Evolutionary conservation across 441 rosid genomes (phyloP), one percentile per base, ranked within the genome.

Genomic region (Pelargonium fulgidum): DNA sequence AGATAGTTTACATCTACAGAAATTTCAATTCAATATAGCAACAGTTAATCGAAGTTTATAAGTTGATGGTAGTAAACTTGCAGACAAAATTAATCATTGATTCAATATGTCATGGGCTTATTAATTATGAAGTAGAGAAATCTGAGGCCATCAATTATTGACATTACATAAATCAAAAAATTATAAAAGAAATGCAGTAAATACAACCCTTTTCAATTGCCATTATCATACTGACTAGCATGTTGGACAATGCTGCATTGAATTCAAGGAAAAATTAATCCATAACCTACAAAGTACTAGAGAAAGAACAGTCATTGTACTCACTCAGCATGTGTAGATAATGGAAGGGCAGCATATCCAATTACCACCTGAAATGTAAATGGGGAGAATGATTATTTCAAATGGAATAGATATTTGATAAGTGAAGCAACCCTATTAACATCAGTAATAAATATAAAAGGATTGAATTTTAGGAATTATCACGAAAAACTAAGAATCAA

Each of bases 321-420:
- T 65, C 87, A 94, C 97, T 88, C 97, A 73, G 88, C 90, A 81
- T 88, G 84, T 0, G 97, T 86, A 70, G 98, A 95, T 62, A 95
- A 77, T 52, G 97, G 93, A 84, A 95, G 97, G 39, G 89, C 83
- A 24, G 97, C 93, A 83, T 95, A 91, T 83, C 99, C 99, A 63
- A 95, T 87, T 52, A 95, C 80, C 74, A 87, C 91, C 99, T 94
- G 84, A 50, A 73, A 80, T 65, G 66, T 63, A 29, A 82, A 76
- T 42, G 61, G 52, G 66, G 33, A 66, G 36, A 75, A 70, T 29
- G 62, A 71, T 69, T 48, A 70, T 68, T 42, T 45, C 52, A 45
- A 22, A 59, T 10, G 72, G 26, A 36, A 64, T 20, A 68, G 13
- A 26, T 36, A 66, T 24, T 33, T 41, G 29, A 68, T 73, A 69